Evolutionary conservation across 352 stramenopile species (phyloP).

Genomic region (Globisporangium irregulare): DNA sequence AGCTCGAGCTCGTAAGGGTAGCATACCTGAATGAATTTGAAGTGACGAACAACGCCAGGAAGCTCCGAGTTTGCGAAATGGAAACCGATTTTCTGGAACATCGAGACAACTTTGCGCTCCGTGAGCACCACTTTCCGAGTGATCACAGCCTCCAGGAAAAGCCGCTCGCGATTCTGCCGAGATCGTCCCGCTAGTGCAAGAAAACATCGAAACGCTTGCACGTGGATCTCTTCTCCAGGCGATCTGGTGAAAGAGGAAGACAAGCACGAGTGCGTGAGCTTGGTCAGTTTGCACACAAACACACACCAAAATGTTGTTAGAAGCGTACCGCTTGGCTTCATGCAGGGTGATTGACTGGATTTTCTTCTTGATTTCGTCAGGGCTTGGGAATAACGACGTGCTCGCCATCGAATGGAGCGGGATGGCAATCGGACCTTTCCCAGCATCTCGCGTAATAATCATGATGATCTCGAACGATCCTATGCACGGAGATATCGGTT

Average conservation of each 20-base stretch:
- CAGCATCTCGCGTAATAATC: slow-evolving; percentile 31
- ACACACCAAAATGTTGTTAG: neutral
- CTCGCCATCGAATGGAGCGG: slow-evolving; percentile 53
- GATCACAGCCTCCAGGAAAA: slow-evolving; percentile 61
- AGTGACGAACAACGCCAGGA: slow-evolving; percentile 40
- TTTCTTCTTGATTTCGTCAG: slow-evolving; percentile 43
- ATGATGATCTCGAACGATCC: slow-evolving; percentile 59
- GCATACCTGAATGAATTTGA: slow-evolving; percentile 47
- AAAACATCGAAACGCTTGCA: slow-evolving; percentile 59
- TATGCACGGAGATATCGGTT: slow-evolving; percentile 15
- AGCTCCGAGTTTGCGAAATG: slow-evolving; percentile 49
- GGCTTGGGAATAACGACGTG: slow-evolving; percentile 44
- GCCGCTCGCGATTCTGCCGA: slow-evolving; percentile 44
- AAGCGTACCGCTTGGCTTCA: slow-evolving; percentile 50
- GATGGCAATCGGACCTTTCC: slow-evolving; percentile 26
- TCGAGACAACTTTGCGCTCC: slow-evolving; percentile 42
- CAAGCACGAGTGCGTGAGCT: neutral
- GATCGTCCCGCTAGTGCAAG: slow-evolving; percentile 42
- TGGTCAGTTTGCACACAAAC: too few species aligned
- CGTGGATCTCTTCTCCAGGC: slow-evolving; percentile 51
- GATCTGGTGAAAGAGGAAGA: slow-evolving; percentile 17
- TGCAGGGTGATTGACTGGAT: slow-evolving; percentile 53
- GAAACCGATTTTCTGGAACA: slow-evolving; percentile 59
- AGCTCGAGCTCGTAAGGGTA: neutral
- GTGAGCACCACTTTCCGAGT: slow-evolving; percentile 63